These are phyloP conservation scores for Trichosporon asahii DNA, from an alignment of 1,284 basidiomycete genomes.

Conservation along the genomic window DNA sequence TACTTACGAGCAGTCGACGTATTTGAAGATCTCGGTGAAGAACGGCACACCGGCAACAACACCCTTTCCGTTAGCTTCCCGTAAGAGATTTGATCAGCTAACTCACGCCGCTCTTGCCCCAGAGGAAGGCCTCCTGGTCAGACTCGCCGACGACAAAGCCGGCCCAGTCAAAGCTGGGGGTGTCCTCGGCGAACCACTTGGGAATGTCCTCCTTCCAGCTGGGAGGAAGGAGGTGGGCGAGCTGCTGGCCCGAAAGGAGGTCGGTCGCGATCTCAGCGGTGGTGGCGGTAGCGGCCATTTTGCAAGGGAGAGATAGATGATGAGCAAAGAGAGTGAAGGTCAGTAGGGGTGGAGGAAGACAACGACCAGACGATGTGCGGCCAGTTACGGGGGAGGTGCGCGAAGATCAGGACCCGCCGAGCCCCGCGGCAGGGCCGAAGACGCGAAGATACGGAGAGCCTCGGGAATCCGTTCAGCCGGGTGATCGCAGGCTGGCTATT, in stretches of 20 bases:
- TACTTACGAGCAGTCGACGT: constrained; percentile 83
- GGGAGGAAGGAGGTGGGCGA: constrained; percentile 72
- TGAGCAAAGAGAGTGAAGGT: background rate
- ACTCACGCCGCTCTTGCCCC: constrained; percentile 62
- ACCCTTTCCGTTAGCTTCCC: constrained; percentile 54
- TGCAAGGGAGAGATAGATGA: background rate
- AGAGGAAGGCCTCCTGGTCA: constrained; percentile 76
- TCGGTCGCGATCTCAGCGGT: constrained; percentile 20
- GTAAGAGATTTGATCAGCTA: no score
- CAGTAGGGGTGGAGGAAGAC: background rate
- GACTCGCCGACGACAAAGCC: constrained; percentile 96
- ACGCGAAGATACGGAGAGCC: background rate
- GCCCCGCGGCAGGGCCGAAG: background rate
- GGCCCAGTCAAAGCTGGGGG: constrained; percentile 94
- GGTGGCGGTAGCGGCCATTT: background rate
- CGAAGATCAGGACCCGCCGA: background rate
- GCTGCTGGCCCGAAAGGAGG: constrained; percentile 40
- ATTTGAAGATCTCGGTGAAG: constrained; percentile 87
- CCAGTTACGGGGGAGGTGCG: background rate
- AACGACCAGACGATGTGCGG: no score
- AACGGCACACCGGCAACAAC: constrained; percentile 94
- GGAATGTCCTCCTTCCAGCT: constrained; percentile 81
- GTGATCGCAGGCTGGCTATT: background rate
- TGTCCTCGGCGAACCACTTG: constrained; percentile 88
- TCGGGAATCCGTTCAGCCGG: background rate